Percentiles rank a stretch among this genome's conserved stretches.
phyloP scores from a whole-genome alignment of 257 asterid genomes.

The Perilla frutescens region DNA sequence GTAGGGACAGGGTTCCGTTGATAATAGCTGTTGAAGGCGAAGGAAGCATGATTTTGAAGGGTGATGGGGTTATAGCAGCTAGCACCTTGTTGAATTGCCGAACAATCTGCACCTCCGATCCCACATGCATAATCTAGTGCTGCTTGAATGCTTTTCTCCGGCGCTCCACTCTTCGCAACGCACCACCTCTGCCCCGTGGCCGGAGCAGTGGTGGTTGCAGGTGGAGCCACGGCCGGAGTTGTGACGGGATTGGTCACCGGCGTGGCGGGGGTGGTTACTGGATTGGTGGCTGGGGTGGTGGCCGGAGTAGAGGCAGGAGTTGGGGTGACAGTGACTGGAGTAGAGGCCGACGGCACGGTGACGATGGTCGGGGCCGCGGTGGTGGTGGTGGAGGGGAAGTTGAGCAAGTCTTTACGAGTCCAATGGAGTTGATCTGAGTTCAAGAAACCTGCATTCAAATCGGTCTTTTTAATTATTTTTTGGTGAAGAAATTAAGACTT shows the following conservation, averaged over 20 bases:
- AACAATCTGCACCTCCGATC: slow-evolving; percentile 78
- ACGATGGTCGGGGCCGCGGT: slow-evolving; percentile 41
- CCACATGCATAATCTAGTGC: slow-evolving; percentile 97
- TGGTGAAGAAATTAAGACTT: no score
- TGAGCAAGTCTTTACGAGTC: no score
- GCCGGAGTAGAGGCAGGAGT: slow-evolving; percentile 45
- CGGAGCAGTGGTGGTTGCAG: slow-evolving; percentile 41
- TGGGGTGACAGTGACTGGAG: slow-evolving; percentile 49
- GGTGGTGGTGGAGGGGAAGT: slow-evolving; percentile 27
- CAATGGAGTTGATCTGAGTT: no score
- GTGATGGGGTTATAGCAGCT: slow-evolving; percentile 73
- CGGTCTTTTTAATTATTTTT: no score
- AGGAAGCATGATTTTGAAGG: slow-evolving; percentile 79
- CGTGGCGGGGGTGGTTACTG: slow-evolving; percentile 32
- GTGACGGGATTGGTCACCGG: slow-evolving; percentile 54
- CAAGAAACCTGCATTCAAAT: no score
- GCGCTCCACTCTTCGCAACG: slow-evolving; percentile 67
- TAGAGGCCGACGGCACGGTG: slow-evolving; percentile 48
- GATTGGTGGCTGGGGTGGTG: slow-evolving; percentile 36
- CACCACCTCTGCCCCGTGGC: slow-evolving; percentile 81
- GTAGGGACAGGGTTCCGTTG: slow-evolving; percentile 67
- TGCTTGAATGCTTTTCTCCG: slow-evolving; percentile 54
- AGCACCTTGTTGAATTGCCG: slow-evolving; percentile 72
- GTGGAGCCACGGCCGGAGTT: slow-evolving; percentile 47
- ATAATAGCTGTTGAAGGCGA: slow-evolving; percentile 84